A percentile compares a stretch with the other conserved stretches of the same genome.
phyloP scores from a whole-genome alignment of 2,329 filamentous ascomycete genomes.

The Neophaeococcomyces mojaviensis region DNA sequence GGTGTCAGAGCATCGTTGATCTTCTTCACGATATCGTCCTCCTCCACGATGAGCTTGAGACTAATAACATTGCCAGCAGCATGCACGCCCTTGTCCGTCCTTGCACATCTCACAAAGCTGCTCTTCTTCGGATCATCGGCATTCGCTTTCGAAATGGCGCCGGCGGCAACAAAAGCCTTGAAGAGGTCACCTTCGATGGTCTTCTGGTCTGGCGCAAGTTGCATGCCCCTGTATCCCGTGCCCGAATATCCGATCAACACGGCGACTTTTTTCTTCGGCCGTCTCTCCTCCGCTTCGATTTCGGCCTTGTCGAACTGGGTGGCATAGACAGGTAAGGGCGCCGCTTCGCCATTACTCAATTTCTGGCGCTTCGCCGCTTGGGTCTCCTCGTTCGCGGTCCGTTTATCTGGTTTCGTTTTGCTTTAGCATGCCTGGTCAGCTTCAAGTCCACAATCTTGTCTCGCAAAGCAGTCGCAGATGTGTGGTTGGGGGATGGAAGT shows the following conservation, averaged over 20 bases:
- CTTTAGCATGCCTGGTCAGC: slow-evolving; percentile 46
- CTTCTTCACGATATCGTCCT: slow-evolving; percentile 75
- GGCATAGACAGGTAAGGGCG: slow-evolving; percentile 46
- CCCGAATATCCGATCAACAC: slow-evolving; percentile 94
- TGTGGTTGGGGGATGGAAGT: neutral
- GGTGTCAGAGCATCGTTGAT: slow-evolving; percentile 79
- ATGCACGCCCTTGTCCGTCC: slow-evolving; percentile 96
- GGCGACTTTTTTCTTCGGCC: slow-evolving; percentile 92
- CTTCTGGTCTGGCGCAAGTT: slow-evolving; percentile 65
- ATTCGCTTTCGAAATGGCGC: slow-evolving; percentile 93
- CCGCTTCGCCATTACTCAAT: slow-evolving; percentile 35
- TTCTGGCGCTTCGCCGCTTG: slow-evolving; percentile 50
- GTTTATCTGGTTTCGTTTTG: slow-evolving; percentile 44
- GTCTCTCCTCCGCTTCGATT: slow-evolving; percentile 76
- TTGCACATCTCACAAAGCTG: slow-evolving; percentile 82
- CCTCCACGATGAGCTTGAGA: slow-evolving; percentile 90
- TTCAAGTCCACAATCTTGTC: slow-evolving; percentile 7
- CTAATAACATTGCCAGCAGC: slow-evolving; percentile 93
- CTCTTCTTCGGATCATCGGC: slow-evolving; percentile 96
- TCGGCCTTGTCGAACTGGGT: slow-evolving; percentile 65
- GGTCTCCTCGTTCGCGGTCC: slow-evolving; percentile 43
- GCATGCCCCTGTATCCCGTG: slow-evolving; percentile 95
- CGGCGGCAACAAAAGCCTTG: slow-evolving; percentile 78
- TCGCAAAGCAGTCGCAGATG: neutral
- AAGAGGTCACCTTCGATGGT: slow-evolving; percentile 97